phyloP scores from a whole-genome alignment of 2,329 filamentous ascomycete species.

The Pseudogymnoascus sp. region DNA sequence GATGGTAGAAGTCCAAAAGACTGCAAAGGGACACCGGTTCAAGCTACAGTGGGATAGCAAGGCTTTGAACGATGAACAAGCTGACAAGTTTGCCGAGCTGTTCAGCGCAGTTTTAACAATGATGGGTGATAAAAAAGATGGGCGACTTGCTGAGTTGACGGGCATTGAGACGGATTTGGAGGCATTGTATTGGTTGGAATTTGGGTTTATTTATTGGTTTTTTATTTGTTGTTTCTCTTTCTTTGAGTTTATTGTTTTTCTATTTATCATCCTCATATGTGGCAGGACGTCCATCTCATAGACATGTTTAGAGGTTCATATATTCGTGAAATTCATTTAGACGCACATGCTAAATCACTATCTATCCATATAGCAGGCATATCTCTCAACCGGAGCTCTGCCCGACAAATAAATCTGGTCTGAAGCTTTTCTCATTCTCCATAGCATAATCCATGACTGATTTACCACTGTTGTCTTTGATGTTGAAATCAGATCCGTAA shows the following conservation, averaged over 20 bases:
- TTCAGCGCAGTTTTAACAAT: background rate
- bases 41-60: constrained; percentile 9
- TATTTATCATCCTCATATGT: background rate
- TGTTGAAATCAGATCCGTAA: background rate
- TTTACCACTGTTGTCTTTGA: too few species aligned
- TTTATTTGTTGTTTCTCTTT: background rate
- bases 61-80: background rate
- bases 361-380: too few species aligned
- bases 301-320: background rate
- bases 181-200: background rate
- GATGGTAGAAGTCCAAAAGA: constrained; percentile 15
- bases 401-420: too few species aligned
- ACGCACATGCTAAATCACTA: too few species aligned
- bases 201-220: background rate
- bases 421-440: too few species aligned
- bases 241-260: background rate
- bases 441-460: too few species aligned
- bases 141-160: background rate
- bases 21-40: constrained; percentile 10
- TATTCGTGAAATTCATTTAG: background rate
- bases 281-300: background rate
- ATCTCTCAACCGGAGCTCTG: too few species aligned
- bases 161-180: constrained; percentile 1
- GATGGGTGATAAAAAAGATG: background rate
- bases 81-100: background rate